Base-by-base conservation (phyloP, 1,139 yeast species). In the Yamadazyma pseudoaaseri region DNA sequence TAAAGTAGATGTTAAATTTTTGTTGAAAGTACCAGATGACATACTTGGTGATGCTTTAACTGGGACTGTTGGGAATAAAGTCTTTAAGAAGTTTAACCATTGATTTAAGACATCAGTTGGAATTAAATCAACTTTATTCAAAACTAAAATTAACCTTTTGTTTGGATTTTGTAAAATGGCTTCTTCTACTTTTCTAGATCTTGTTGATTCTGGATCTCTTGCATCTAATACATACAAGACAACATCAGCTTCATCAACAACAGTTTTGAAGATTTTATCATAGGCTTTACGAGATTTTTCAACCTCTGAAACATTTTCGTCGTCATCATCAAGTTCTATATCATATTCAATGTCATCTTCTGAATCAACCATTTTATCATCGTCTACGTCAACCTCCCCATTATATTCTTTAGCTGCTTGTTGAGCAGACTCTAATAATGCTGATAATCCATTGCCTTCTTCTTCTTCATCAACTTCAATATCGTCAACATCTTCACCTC, bases 121-220 rank as follows among this genome's bases (percentile, higher is more conserved):
- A 39, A 92, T 78, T 51, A 92, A 75, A 64, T 92, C 99, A 42
- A 92, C 87, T 61, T 92, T 92, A 70, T 92, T 92, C 49, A 92
- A 68, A 26, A 92, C 77, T 49, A 87, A 77, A 36, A 92, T 83
- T 45, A 94, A 72, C 56, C 97, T 78, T 62, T 92, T 92, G 39
- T 86, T 86, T 13, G 70, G 65, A 47, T 80, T 76, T 52, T 85
- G 84, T 42, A 90, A 65, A 25, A 92, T 90, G 2, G 95, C 86
- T 55, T 86, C 84, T 66, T 92, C 99, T 25, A 92, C 94, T 55
- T 79, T 86, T 56, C 81, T 79, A 9, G 97, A 89, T 56, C 99
- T 78, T 4, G 98, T 92, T 21, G 90, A 81, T 58, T 86, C 96
- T 34, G 99, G 98, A 61, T 92, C 97, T 60, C 99, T 81, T 3